These are phyloP conservation scores for Phtheirospermum japonicum DNA, from an alignment of 257 asterid species.

Conservation along the genomic window DNA sequence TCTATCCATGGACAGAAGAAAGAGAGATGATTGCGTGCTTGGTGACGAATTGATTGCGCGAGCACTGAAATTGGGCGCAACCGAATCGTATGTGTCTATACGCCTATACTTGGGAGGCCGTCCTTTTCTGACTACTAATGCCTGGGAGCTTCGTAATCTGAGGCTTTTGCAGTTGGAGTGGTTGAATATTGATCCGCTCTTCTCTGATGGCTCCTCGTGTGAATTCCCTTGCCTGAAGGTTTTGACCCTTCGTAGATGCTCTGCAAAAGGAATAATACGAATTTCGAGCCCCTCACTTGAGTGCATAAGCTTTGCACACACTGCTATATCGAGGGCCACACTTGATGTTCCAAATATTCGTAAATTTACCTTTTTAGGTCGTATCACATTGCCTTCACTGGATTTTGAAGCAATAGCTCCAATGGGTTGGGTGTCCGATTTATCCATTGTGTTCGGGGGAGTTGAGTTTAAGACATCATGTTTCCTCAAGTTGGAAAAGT, in stretches of 20 bases:
- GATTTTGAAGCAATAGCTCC: neutral
- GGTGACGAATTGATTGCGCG: slow-evolving; percentile 10
- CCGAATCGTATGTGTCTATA: neutral
- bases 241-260: slow-evolving; percentile 7
- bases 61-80: slow-evolving; percentile 22
- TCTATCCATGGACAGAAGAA: neutral
- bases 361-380: neutral
- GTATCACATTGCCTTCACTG: slow-evolving; percentile 8
- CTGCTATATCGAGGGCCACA: neutral
- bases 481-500: slow-evolving; percentile 13
- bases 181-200: neutral
- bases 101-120: neutral
- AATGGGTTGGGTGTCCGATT: slow-evolving; percentile 19
- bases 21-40: too few species aligned
- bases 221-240: slow-evolving; percentile 23
- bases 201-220: slow-evolving; percentile 3
- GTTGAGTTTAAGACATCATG: neutral
- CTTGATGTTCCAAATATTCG: slow-evolving; percentile 30
- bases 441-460: neutral
- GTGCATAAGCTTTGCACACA: neutral
- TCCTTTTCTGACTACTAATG: too few species aligned
- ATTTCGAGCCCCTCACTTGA: slow-evolving; percentile 21
- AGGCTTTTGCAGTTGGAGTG: neutral
- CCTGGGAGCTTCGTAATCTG: slow-evolving; percentile 1
- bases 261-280: neutral